A percentile compares a stretch with the other conserved stretches of the same genome.
These are phyloP conservation scores for Neurospora terricola DNA, from an alignment of 495 filamentous ascomycete species.

Conservation along the genomic window DNA sequence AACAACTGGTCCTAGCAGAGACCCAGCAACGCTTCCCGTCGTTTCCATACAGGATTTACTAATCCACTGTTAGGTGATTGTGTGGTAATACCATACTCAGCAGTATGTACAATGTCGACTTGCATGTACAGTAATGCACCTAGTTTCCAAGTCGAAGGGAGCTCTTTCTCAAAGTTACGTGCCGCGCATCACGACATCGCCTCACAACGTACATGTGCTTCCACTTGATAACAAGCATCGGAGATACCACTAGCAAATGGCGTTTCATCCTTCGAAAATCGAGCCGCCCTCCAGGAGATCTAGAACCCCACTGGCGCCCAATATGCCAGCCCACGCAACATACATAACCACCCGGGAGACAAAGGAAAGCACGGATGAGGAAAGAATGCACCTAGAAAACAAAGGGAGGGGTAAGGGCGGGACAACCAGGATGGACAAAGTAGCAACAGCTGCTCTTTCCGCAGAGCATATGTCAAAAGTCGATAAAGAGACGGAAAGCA, in stretches of 20 bases:
- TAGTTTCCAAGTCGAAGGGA: neutral
- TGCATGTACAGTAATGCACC: neutral
- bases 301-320: neutral
- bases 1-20: neutral
- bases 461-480: neutral
- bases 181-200: neutral
- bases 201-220: neutral
- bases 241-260: neutral
- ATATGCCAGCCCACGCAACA: neutral
- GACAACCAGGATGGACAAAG: neutral
- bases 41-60: neutral
- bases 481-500: neutral
- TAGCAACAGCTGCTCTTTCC: neutral
- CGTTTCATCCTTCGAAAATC: neutral
- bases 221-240: neutral
- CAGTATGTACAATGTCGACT: neutral
- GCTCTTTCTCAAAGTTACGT: neutral
- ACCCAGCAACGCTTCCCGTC: neutral
- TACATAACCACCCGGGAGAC: neutral
- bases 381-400: neutral
- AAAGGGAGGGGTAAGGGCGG: neutral
- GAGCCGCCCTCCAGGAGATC: neutral
- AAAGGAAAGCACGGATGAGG: neutral
- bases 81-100: neutral
- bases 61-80: neutral